A percentile compares a stretch with the other conserved stretches of the same genome.
Conservation (phyloP, 345 rosid genomes). For the Mallotus nudiflorus region DNA sequence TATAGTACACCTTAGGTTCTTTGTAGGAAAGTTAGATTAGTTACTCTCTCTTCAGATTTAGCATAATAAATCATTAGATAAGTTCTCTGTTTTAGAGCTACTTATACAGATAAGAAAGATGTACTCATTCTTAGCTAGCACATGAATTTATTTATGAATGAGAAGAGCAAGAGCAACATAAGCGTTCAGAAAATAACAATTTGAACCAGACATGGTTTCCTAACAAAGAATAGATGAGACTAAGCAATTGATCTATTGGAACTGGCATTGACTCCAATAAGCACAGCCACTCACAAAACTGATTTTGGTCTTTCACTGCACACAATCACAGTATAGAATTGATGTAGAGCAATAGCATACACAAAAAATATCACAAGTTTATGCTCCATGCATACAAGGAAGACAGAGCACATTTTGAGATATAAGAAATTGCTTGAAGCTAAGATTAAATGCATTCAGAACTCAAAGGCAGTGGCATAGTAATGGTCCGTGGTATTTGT, state of each 20-base stretch:
- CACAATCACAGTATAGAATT: neutral
- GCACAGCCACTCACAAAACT: neutral
- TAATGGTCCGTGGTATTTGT: neutral
- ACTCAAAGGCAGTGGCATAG: neutral
- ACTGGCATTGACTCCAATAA: neutral
- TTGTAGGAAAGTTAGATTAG: constrained; percentile 41
- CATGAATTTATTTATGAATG: constrained; percentile 22
- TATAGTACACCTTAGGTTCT: constrained; percentile 53
- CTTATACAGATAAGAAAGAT: constrained; percentile 22
- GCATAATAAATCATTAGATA: constrained; percentile 48
- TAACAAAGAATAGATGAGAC: too few species aligned
- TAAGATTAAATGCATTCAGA: too few species aligned
- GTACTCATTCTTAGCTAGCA: constrained; percentile 25
- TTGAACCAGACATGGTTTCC: neutral
- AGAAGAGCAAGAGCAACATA: constrained; percentile 1
- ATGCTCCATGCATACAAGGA: neutral
- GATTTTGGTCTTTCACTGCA: neutral
- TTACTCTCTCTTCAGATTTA: constrained; percentile 43
- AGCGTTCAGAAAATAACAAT: neutral
- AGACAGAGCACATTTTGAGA: neutral
- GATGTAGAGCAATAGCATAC: neutral
- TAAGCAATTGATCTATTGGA: too few species aligned
- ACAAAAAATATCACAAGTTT: neutral
- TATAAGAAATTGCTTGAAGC: too few species aligned
- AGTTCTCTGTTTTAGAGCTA: constrained; percentile 25